These are phyloP conservation scores for Fusarium sp. DNA, from an alignment of 2,329 filamentous ascomycete genomes.

Conservation along the genomic window DNA sequence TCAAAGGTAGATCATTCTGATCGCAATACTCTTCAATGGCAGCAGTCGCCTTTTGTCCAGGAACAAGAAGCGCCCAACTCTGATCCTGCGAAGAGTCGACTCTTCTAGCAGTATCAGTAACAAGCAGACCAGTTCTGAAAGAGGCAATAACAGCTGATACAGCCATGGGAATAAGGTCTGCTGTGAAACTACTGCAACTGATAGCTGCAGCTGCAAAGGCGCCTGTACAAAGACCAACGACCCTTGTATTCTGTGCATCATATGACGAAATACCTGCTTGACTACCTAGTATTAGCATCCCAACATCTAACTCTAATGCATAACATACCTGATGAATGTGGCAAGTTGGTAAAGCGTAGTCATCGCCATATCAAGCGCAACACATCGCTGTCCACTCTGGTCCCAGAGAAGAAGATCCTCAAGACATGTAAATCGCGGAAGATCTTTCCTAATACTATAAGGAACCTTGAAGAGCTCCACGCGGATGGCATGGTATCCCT, in stretches of 20 bases:
- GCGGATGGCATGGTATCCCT: conserved; percentile 34
- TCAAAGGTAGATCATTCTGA: conserved; percentile 12
- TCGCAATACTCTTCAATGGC: conserved; percentile 12
- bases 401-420: conserved; percentile 37
- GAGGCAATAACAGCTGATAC: conserved; percentile 25
- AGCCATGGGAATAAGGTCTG: conserved; percentile 34
- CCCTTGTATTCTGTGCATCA: conserved; percentile 25
- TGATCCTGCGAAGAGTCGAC: conserved; percentile 10
- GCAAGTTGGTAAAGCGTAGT: conserved; percentile 39
- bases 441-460: conserved; percentile 23
- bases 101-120: conserved; percentile 26
- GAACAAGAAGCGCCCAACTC: conserved; percentile 37
- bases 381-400: conserved; percentile 29
- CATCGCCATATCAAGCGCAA: conserved; percentile 39
- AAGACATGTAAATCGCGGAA: conserved; percentile 34
- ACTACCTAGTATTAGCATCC: background rate
- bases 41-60: conserved; percentile 11
- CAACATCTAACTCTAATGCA: background rate
- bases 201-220: conserved; percentile 37
- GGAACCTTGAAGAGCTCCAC: conserved; percentile 32
- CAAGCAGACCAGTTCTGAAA: conserved; percentile 33
- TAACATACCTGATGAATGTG: conserved; percentile 28
- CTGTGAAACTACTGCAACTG: conserved; percentile 35
- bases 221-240: conserved; percentile 38
- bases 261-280: conserved; percentile 32